Percentiles rank a stretch among this genome's conserved stretches.
Conservation (phyloP, 441 rosid genomes). For the Hura crepitans region DNA sequence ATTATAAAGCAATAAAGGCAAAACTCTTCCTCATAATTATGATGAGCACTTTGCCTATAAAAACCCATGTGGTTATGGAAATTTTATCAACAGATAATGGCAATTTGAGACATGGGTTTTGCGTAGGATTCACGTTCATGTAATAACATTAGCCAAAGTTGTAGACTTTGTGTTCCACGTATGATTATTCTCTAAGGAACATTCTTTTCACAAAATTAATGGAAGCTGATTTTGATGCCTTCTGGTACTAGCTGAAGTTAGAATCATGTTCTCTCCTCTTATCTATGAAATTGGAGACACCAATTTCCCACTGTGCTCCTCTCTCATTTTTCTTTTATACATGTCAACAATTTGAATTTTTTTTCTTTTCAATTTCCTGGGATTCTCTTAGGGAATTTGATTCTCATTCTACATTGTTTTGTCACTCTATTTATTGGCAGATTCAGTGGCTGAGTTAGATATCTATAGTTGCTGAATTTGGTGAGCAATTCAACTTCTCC, state of each 20-base stretch:
- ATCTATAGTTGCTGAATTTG: constrained; percentile 16
- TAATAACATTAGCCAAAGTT: constrained; percentile 24
- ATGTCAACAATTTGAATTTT: neutral
- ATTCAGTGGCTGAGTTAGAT: constrained; percentile 27
- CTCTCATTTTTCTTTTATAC: neutral
- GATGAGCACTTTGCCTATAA: neutral
- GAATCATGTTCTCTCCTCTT: constrained; percentile 31
- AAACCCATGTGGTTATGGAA: neutral
- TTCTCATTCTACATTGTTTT: constrained; percentile 31
- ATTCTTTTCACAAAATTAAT: constrained; percentile 15
- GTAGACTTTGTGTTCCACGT: constrained; percentile 30
- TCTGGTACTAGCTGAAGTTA: neutral
- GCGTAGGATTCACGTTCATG: constrained; percentile 46
- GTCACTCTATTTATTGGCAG: constrained; percentile 29
- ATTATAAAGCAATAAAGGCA: constrained; percentile 1
- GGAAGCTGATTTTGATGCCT: constrained; percentile 24
- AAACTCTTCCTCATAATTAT: neutral
- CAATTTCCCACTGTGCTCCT: constrained; percentile 10
- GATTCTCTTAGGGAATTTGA: constrained; percentile 32
- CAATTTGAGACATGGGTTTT: constrained; percentile 24
- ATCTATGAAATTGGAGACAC: neutral
- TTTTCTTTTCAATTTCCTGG: neutral
- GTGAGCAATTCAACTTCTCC: neutral
- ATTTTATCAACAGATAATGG: neutral
- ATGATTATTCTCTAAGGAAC: constrained; percentile 11